These are phyloP conservation scores for Pleoardoris graminearum DNA, from an alignment of 2,329 filamentous ascomycete genomes.

Conservation along the genomic window DNA sequence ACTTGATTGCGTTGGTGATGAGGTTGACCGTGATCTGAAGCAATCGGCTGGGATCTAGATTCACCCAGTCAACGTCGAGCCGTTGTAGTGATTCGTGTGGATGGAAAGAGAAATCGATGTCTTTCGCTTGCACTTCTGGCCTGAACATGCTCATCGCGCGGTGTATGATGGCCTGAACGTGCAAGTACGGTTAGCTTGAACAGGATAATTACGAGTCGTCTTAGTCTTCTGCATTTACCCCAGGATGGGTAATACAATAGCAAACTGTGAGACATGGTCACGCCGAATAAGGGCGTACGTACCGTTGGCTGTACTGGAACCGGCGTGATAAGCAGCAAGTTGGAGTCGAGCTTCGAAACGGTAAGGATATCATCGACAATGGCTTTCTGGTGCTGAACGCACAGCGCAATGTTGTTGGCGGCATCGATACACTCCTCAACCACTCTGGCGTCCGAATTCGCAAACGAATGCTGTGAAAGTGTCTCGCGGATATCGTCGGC, in stretches of 20 bases:
- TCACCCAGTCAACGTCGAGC: slow-evolving; percentile 44
- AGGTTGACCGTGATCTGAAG: slow-evolving; percentile 50
- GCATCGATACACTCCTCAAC: slow-evolving; percentile 35
- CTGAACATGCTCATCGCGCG: slow-evolving; percentile 46
- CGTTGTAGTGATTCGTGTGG: slow-evolving; percentile 41
- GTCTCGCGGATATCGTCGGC: slow-evolving; percentile 38
- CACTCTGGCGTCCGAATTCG: slow-evolving; percentile 16
- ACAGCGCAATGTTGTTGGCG: slow-evolving; percentile 47
- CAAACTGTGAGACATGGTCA: too few species aligned
- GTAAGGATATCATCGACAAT: slow-evolving; percentile 43
- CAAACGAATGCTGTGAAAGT: slow-evolving; percentile 25
- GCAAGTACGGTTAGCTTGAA: too few species aligned
- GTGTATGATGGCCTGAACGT: slow-evolving; percentile 39
- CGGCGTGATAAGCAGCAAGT: slow-evolving; percentile 40
- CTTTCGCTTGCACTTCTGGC: slow-evolving; percentile 37
- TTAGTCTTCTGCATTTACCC: too few species aligned
- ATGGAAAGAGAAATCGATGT: slow-evolving; percentile 33
- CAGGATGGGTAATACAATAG: too few species aligned
- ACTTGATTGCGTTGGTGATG: slow-evolving; percentile 54
- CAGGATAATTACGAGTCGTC: too few species aligned
- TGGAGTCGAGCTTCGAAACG: slow-evolving; percentile 38
- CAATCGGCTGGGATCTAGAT: slow-evolving; percentile 48
- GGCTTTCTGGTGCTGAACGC: slow-evolving; percentile 40
- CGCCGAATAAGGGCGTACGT: too few species aligned
- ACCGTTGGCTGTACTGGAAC: slow-evolving; percentile 44